These are phyloP conservation scores for Imleria badia DNA, from an alignment of 768 basidiomycete genomes.

Conservation along the genomic window DNA sequence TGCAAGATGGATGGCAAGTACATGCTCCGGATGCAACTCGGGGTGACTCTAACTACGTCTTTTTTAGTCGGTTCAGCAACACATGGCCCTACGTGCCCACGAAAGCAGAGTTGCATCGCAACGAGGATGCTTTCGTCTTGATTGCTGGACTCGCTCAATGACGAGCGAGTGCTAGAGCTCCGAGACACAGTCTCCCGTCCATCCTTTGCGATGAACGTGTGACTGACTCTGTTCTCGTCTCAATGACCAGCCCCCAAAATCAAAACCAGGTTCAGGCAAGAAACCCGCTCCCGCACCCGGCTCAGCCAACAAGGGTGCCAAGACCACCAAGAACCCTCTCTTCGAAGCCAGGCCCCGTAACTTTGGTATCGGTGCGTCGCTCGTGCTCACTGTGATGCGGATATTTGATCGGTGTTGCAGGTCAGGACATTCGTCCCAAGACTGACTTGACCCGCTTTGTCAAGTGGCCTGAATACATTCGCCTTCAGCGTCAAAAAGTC, in stretches of 20 bases:
- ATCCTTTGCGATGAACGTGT: conserved; percentile 23
- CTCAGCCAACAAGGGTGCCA: conserved; percentile 71
- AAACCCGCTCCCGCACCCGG: conserved; percentile 85
- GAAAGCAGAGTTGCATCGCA: conserved; percentile 38
- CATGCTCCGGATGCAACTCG: conserved; percentile 35
- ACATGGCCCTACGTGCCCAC: conserved; percentile 9
- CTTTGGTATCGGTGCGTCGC: conserved; percentile 89
- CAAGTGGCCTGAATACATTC: conserved; percentile 99
- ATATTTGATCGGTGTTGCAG: conserved; percentile 40
- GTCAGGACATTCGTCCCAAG: conserved; percentile 89
- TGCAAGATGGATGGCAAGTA: conserved; percentile 55
- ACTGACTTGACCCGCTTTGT: conserved; percentile 95
- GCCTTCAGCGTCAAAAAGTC: conserved; percentile 97
- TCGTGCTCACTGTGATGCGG: not conserved
- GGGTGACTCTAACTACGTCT: conserved; percentile 18
- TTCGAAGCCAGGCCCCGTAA: conserved; percentile 90
- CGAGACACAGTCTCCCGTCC: conserved; percentile 38
- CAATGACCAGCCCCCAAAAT: conserved; percentile 88
- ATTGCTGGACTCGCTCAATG: conserved; percentile 42
- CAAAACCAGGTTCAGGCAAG: conserved; percentile 69
- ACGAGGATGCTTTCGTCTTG: conserved; percentile 38
- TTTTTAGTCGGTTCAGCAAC: conserved; percentile 26
- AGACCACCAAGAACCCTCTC: conserved; percentile 90
- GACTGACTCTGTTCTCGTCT: conserved; percentile 62
- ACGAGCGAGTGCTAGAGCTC: conserved; percentile 50